phyloP scores from a whole-genome alignment of 768 basidiomycete genomes.

The Thelephora ganbajun region DNA sequence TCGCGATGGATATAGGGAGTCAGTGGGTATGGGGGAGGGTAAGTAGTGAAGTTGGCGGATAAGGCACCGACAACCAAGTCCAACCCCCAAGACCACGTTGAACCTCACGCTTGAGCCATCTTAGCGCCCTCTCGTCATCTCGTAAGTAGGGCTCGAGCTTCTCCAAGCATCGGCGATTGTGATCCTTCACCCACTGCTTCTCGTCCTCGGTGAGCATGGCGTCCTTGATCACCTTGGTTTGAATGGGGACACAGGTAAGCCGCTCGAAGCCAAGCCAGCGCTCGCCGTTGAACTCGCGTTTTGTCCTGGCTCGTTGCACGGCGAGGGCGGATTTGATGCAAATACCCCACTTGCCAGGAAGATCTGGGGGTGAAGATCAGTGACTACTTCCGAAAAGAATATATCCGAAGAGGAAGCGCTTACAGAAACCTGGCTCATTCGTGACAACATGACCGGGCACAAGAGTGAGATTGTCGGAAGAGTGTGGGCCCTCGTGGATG shows the following conservation, averaged over 20 bases:
- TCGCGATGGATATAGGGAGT: no score
- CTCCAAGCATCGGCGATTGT: constrained; percentile 63
- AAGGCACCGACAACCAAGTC: constrained; percentile 34
- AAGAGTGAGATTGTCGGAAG: constrained; percentile 51
- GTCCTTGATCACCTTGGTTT: constrained; percentile 79
- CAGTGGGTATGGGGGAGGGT: no score
- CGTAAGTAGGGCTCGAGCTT: constrained; percentile 51
- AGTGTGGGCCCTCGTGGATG: constrained; percentile 75
- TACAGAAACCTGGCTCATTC: constrained; percentile 90
- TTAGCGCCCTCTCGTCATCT: constrained; percentile 68
- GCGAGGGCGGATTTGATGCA: constrained; percentile 80
- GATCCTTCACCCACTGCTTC: constrained; percentile 45
- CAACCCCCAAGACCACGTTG: constrained; percentile 71
- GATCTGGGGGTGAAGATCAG: constrained; percentile 25
- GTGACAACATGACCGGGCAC: constrained; percentile 83
- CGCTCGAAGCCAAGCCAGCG: constrained; percentile 87
- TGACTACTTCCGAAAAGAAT: neutral
- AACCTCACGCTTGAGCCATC: constrained; percentile 68
- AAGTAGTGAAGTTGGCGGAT: no score
- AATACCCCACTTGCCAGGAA: constrained; percentile 75
- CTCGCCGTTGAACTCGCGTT: constrained; percentile 53
- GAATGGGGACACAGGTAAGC: constrained; percentile 88
- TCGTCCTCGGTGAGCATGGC: constrained; percentile 77
- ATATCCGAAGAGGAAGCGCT: constrained; percentile 16
- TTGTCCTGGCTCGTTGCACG: constrained; percentile 63